Base-by-base conservation (phyloP, 352 stramenopile genomes). In the Globisporangium nodosum region DNA sequence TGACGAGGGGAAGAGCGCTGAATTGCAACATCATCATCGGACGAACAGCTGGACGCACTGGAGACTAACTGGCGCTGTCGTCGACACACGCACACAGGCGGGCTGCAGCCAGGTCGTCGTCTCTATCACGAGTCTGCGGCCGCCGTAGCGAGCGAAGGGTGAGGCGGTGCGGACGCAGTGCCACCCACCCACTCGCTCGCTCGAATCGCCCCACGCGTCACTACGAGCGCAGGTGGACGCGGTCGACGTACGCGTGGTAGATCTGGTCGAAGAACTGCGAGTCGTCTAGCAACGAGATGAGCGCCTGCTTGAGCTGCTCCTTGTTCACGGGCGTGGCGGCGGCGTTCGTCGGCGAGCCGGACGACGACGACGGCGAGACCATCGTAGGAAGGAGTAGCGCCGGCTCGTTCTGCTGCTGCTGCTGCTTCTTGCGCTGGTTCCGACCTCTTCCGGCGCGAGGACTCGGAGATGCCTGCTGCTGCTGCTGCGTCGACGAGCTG, bases 221-320 rank as follows among this genome's bases (percentile, higher is more conserved):
- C 73, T 70, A 79, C 71, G 60, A 61, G 65, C 64, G 73, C 55
- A 71, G 69, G 56, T 71, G 81, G 56, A 88, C 69, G 59, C 84
- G 81, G 58, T 71, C 71, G 54, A 90, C 74, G 66, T 92, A 94
- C 58, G 82, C 82, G 64, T 90, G 79, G 71, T 94, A 92, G 61
- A 94, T 90, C 73, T 92, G 82, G 61, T 94, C 81, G 58, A 94
- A 89, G 70, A 94, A 94, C 68, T 85, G 71, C 52, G 78, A 63
- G 64, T 94, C 85, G 57, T 94, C 82, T 56, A 94, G 62, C 60
- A 92, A 67, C 46, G 71, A 61, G 56, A 94, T 84, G 43, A 94
- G 70, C 56, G 85, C 87, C 67, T 92, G 79, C 71, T 94, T 94
- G 33, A 94, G 73, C 70, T 92, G 77, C 62, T 91, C 80, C 71